phyloP scores from a whole-genome alignment of 495 filamentous ascomycete genomes.

The Pyrenula massariospora region DNA sequence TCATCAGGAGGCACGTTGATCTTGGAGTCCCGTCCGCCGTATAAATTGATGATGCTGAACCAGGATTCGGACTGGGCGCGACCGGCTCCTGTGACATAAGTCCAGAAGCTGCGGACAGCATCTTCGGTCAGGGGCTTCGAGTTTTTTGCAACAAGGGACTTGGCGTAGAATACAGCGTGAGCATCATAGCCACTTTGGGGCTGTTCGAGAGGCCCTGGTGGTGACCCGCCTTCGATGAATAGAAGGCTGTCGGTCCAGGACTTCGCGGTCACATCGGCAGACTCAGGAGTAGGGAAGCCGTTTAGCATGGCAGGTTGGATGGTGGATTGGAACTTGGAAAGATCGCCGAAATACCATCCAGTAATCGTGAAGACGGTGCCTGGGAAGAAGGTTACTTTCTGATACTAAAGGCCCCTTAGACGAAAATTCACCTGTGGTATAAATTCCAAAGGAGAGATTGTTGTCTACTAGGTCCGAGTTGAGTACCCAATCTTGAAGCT shows the following conservation, averaged over 20 bases:
- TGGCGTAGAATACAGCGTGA: slow-evolving; percentile 32
- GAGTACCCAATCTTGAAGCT: slow-evolving; percentile 24
- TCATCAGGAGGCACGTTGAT: slow-evolving; percentile 22
- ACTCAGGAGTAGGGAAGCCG: slow-evolving; percentile 24
- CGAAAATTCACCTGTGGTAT: slow-evolving; percentile 34
- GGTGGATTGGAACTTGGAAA: slow-evolving; percentile 24
- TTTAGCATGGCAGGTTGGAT: slow-evolving; percentile 1
- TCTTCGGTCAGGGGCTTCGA: slow-evolving; percentile 11
- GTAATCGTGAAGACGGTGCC: neutral
- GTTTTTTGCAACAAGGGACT: slow-evolving; percentile 33
- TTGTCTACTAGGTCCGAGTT: slow-evolving; percentile 28
- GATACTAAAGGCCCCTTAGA: slow-evolving; percentile 16
- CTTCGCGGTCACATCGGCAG: slow-evolving; percentile 20
- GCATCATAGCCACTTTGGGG: slow-evolving; percentile 15
- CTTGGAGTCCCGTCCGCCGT: slow-evolving; percentile 20
- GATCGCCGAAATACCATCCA: slow-evolving; percentile 19
- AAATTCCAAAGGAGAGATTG: neutral
- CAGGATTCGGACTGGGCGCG: slow-evolving; percentile 32
- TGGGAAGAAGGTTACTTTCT: slow-evolving; percentile 6
- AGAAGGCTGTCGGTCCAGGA: slow-evolving; percentile 16
- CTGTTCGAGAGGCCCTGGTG: slow-evolving; percentile 35
- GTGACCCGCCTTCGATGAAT: slow-evolving; percentile 34
- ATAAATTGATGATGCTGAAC: slow-evolving; percentile 31
- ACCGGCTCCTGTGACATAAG: slow-evolving; percentile 12
- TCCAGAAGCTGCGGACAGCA: slow-evolving; percentile 9